Percentiles rank a stretch among this genome's conserved stretches.
phyloP scores from a whole-genome alignment of 257 asterid genomes.

The Plectranthus barbatus region DNA sequence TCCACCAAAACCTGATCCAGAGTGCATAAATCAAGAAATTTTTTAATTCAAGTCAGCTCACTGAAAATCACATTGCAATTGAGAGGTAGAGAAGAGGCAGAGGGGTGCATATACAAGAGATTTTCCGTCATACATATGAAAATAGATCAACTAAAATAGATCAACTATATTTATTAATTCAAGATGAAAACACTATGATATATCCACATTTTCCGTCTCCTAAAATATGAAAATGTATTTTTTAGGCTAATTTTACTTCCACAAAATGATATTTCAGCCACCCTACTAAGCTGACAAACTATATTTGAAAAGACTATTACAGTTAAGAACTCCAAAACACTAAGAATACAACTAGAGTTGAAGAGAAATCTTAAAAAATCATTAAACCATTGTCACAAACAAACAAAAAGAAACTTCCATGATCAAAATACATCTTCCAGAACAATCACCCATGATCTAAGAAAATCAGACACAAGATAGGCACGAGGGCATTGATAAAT shows the following conservation, averaged over 20 bases:
- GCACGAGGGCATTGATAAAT: no score
- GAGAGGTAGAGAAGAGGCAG: not conserved
- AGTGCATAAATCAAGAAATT: not conserved
- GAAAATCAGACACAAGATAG: not conserved
- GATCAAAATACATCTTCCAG: not conserved
- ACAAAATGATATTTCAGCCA: not conserved
- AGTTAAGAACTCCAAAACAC: not conserved
- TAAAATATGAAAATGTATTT: not conserved
- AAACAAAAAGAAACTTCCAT: not conserved
- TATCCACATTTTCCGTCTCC: not conserved
- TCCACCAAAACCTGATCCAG: constrained; percentile 72
- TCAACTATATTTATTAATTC: not conserved
- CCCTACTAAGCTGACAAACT: not conserved
- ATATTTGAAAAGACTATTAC: not conserved
- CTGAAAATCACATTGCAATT: not conserved
- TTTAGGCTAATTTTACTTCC: not conserved
- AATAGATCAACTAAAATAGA: no score
- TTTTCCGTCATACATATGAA: not conserved
- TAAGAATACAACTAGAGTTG: not conserved
- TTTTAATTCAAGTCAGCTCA: not conserved
- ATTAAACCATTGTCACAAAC: not conserved
- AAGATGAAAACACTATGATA: not conserved
- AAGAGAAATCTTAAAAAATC: no score
- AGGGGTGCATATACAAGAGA: constrained; percentile 3
- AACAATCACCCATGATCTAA: not conserved